phyloP scores from a whole-genome alignment of 495 filamentous ascomycete genomes.

The Penicillium parvum region DNA sequence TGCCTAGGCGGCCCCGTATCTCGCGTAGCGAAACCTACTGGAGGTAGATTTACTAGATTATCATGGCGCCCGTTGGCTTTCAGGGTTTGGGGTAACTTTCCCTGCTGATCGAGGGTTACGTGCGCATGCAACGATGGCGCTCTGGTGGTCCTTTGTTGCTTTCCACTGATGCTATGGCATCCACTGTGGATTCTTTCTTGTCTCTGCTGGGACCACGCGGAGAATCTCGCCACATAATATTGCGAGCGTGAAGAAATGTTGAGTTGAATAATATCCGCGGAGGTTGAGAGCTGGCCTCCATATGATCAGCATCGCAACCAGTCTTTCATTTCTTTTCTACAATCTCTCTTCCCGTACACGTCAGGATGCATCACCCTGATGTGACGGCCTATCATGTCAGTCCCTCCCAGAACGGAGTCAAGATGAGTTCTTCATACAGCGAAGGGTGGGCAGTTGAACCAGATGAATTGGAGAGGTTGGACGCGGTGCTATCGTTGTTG shows the following conservation, averaged over 20 bases:
- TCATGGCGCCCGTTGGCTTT: constrained; percentile 3
- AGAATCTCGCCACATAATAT: too few relatives aligned
- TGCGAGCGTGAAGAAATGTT: background rate
- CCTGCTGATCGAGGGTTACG: constrained; percentile 6
- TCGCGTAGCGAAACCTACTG: constrained; percentile 23
- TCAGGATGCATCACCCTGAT: constrained; percentile 13
- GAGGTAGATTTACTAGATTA: too few relatives aligned
- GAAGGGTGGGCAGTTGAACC: constrained; percentile 15
- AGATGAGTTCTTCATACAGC: constrained; percentile 8
- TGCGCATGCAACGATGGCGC: constrained; percentile 13
- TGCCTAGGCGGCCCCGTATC: constrained; percentile 8
- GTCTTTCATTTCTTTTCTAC: background rate
- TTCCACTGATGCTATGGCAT: constrained; percentile 1
- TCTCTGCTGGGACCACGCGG: background rate
- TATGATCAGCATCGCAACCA: background rate
- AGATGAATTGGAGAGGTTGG: constrained; percentile 28
- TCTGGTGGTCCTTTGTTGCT: constrained; percentile 12
- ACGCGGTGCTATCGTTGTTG: constrained; percentile 36
- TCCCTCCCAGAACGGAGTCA: constrained; percentile 7
- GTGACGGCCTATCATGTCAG: constrained; percentile 8
- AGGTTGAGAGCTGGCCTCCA: background rate
- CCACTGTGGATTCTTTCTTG: constrained; percentile 10
- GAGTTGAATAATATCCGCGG: constrained; percentile 2
- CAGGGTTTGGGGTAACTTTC: constrained; percentile 10
- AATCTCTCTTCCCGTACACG: background rate